These are phyloP conservation scores for Akanthomyces lecanii DNA, from an alignment of 2,329 filamentous ascomycete species.

Conservation along the genomic window DNA sequence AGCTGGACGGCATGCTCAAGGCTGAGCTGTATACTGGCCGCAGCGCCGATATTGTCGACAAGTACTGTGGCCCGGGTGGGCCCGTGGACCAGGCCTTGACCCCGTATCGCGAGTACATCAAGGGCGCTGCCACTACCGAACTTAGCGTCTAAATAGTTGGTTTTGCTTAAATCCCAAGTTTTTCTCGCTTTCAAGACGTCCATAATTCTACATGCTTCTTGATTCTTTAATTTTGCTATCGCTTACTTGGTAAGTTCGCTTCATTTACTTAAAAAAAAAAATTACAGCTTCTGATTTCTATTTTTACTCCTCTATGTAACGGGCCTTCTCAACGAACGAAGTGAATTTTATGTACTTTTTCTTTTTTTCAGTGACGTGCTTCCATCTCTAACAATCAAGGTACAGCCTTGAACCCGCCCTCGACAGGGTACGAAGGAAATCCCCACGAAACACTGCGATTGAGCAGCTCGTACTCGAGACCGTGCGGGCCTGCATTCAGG, in stretches of 20 bases:
- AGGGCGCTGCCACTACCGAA: slow-evolving; percentile 31
- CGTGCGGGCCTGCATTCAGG: slow-evolving; percentile 24
- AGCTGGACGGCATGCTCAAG: slow-evolving; percentile 65
- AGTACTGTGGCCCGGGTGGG: slow-evolving; percentile 39
- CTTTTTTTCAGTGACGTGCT: too few species aligned
- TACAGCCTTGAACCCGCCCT: background rate
- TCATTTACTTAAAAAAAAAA: too few species aligned
- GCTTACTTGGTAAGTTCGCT: too few species aligned
- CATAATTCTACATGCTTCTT: too few species aligned
- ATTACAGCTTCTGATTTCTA: too few species aligned
- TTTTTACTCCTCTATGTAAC: too few species aligned
- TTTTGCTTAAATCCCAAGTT: too few species aligned
- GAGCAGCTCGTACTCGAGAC: slow-evolving; percentile 25
- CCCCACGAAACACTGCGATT: slow-evolving; percentile 21
- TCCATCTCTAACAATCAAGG: background rate
- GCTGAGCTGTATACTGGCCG: slow-evolving; percentile 51
- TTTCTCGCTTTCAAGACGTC: too few species aligned
- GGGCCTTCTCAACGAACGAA: too few species aligned
- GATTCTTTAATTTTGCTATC: too few species aligned
- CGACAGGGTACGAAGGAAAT: slow-evolving; percentile 21
- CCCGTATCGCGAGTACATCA: slow-evolving; percentile 36
- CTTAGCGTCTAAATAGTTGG: slow-evolving; percentile 32
- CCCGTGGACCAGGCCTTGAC: slow-evolving; percentile 35
- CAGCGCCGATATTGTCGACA: slow-evolving; percentile 42
- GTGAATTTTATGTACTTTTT: too few species aligned